phyloP scores from a whole-genome alignment of 2,329 filamentous ascomycete species.

The Periconia sp. region DNA sequence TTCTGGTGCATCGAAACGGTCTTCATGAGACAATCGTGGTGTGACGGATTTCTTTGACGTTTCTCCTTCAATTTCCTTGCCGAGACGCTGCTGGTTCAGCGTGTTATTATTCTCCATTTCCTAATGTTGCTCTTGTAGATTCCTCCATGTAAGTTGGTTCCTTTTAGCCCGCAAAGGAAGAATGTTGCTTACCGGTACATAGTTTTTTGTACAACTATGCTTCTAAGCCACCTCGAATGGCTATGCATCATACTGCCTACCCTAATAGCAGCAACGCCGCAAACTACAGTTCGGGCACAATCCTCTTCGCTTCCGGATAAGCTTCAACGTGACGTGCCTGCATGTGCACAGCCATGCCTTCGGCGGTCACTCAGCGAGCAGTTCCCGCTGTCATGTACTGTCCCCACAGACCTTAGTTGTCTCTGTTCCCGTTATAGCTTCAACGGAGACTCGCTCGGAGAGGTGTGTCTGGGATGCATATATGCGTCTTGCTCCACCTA shows the following conservation, averaged over 20 bases:
- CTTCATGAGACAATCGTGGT: slow-evolving; percentile 41
- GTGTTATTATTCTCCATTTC: slow-evolving; percentile 28
- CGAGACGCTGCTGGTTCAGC: slow-evolving; percentile 44
- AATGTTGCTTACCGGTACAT: slow-evolving; percentile 37
- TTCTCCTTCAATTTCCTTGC: slow-evolving; percentile 44
- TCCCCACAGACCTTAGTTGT: slow-evolving; percentile 37
- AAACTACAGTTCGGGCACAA: slow-evolving; percentile 30
- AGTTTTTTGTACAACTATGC: slow-evolving; percentile 48
- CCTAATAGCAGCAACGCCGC: slow-evolving; percentile 40
- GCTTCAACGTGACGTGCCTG: slow-evolving; percentile 39
- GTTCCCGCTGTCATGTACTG: slow-evolving; percentile 44
- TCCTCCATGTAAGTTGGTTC: slow-evolving; percentile 33
- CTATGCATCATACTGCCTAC: slow-evolving; percentile 45
- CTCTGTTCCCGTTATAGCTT: slow-evolving; percentile 48
- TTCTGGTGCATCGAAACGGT: slow-evolving; percentile 34
- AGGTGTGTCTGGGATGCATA: slow-evolving; percentile 46
- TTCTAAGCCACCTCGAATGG: slow-evolving; percentile 44
- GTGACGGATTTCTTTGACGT: slow-evolving; percentile 45
- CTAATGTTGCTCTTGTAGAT: slow-evolving; percentile 38
- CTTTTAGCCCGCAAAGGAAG: slow-evolving; percentile 13
- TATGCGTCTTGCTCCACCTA: slow-evolving; percentile 39
- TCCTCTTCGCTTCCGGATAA: slow-evolving; percentile 29
- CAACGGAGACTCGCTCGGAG: slow-evolving; percentile 43
- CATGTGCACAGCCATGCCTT: slow-evolving; percentile 46
- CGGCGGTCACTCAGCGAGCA: slow-evolving; percentile 36